Conservation (phyloP, 2,329 filamentous ascomycete species). For the Penicillium sp. region DNA sequence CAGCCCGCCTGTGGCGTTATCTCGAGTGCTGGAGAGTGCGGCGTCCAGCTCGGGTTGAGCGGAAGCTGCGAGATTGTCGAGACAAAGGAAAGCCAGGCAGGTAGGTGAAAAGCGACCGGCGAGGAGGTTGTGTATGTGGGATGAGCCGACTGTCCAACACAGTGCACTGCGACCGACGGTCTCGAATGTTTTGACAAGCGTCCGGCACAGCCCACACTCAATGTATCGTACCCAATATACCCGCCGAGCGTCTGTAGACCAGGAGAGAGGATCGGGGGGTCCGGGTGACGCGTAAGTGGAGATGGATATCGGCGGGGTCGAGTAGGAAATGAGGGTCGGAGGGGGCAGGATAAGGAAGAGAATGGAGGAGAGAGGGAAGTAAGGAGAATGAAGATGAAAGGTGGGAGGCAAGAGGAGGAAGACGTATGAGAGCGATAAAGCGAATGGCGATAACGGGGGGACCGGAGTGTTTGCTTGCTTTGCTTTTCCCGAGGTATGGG, state of each 20-base stretch:
- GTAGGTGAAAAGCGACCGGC: neutral
- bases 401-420: slow-evolving; percentile 12
- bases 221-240: slow-evolving; percentile 23
- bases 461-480: slow-evolving; percentile 31
- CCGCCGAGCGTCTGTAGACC: slow-evolving; percentile 23
- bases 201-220: slow-evolving; percentile 25
- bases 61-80: slow-evolving; percentile 11
- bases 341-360: slow-evolving; percentile 15
- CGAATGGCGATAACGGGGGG: slow-evolving; percentile 28
- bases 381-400: slow-evolving; percentile 16
- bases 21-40: neutral
- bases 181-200: slow-evolving; percentile 26
- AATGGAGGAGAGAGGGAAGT: slow-evolving; percentile 3
- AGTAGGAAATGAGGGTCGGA: slow-evolving; percentile 13
- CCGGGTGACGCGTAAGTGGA: slow-evolving; percentile 2
- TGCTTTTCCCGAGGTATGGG: slow-evolving; percentile 14
- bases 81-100: slow-evolving; percentile 19
- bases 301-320: slow-evolving; percentile 6
- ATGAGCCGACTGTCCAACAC: slow-evolving; percentile 19
- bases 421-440: slow-evolving; percentile 7
- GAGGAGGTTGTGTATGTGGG: slow-evolving; percentile 12
- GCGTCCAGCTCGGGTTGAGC: neutral
- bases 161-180: slow-evolving; percentile 19
- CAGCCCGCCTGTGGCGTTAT: neutral
- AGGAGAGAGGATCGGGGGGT: slow-evolving; percentile 4